These are phyloP conservation scores for Fusarium sp. DNA, from an alignment of 2,329 filamentous ascomycete genomes.

Conservation along the genomic window DNA sequence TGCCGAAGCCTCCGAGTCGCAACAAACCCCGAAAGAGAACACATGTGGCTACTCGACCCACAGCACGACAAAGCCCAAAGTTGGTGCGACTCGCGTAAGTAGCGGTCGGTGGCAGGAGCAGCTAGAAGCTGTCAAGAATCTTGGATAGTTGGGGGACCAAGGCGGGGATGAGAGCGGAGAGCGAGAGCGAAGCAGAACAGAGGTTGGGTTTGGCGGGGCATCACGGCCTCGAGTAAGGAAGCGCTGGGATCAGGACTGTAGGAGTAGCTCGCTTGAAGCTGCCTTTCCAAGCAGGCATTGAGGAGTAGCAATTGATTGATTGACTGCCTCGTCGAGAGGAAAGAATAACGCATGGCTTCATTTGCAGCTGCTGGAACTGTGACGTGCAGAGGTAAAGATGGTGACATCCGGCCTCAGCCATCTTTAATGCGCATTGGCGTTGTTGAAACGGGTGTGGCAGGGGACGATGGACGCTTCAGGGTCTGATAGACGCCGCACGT, in stretches of 20 bases:
- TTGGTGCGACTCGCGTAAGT: constrained; percentile 16
- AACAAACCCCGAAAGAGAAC: constrained; percentile 10
- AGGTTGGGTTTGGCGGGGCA: constrained; percentile 33
- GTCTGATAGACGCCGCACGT: constrained; percentile 17
- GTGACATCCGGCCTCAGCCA: background rate
- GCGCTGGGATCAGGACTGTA: constrained; percentile 4
- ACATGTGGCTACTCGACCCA: constrained; percentile 12
- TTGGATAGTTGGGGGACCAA: constrained; percentile 18
- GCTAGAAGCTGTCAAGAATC: constrained; percentile 9
- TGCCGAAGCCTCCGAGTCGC: constrained; percentile 12
- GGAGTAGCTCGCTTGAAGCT: constrained; percentile 7
- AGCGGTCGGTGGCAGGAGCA: constrained; percentile 5
- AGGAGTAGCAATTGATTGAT: background rate
- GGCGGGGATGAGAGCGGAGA: constrained; percentile 11
- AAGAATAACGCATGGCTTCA: background rate
- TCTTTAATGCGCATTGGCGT: too few species aligned
- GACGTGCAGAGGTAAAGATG: background rate
- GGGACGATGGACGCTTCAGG: background rate
- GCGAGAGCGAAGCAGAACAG: background rate
- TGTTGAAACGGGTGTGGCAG: background rate
- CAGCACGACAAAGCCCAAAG: constrained; percentile 15
- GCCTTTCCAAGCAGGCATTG: constrained; percentile 6
- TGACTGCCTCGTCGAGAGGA: background rate
- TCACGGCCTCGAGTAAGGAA: constrained; percentile 22
- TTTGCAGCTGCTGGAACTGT: background rate